Evolutionary conservation across 2,329 filamentous ascomycete species (phyloP), one percentile per base, ranked within the genome.

Genomic region (Onygena corvina): DNA sequence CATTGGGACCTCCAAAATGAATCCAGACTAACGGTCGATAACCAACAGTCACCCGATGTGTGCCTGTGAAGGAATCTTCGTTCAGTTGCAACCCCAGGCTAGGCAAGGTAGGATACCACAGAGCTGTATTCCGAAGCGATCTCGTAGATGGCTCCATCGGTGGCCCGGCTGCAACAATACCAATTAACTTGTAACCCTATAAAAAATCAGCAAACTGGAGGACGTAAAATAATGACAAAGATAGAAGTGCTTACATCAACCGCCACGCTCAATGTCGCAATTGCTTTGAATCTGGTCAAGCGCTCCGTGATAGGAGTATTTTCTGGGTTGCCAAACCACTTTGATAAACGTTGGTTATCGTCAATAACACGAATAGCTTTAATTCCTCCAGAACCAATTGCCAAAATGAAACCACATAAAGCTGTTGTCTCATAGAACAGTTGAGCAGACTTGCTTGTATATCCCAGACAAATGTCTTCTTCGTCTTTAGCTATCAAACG

Each of bases 81-180:
- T 45, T 45, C 14, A 45, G 11, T 7, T 14, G 9, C 21, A 45
- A n/a, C 23, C 8, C 40, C 12, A 7, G 21, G 23, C 11, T 45
- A 21, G 40, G 40, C 8, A 45, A 9, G 8, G 21, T 7, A 16
- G 40, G 40, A 45, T 45, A 45, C 40, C 40, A 45, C 9, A 45
- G 21, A 1, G 11, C 40, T n/a, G 12, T 27, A 18, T 1, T 1
- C 6, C 4, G 40, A n/a, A 45, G 9, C 8, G 4, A 14, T n/a
- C 12, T 27, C n/a, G 25, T n/a, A 7, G 2, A 14, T 27, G 14
- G 4, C 16, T 1, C 9, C 29, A 11, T 2, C 1, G 3, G 40
- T 27, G 20, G 2, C 40, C 8, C 21, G 12, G 40, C n/a, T n/a
- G 27, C 4, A 2, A 23, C 40, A 45, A 45, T 27, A 14, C 21